Percentiles rank a stretch among this genome's conserved stretches.
These are phyloP conservation scores for carrot (Daucus carota) DNA, from an alignment of 129 eudicot species.

Conservation along the genomic window DNA sequence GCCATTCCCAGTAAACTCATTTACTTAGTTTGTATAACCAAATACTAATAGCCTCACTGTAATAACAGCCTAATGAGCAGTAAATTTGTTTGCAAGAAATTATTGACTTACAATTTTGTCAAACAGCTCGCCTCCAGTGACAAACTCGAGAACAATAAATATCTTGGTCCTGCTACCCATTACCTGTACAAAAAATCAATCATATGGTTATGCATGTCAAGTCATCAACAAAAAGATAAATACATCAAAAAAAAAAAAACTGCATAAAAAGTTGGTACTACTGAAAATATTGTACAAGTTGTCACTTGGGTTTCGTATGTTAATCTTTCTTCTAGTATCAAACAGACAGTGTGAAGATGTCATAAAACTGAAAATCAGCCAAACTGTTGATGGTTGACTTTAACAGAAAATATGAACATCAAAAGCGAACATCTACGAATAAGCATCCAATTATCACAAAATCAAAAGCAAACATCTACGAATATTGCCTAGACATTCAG, in stretches of 20 bases:
- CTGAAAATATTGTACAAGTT: background rate
- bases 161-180: slow-evolving; percentile 96
- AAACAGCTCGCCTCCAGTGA: slow-evolving; percentile 96
- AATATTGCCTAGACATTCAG: background rate
- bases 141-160: slow-evolving; percentile 77
- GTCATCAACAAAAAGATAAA: background rate
- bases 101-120: slow-evolving; percentile 82
- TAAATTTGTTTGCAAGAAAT: slow-evolving; percentile 1
- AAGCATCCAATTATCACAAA: background rate
- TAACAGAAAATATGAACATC: background rate
- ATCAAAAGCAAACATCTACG: background rate
- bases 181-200: slow-evolving; percentile 47
- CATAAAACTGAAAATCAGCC: background rate
- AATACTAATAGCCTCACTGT: background rate
- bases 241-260: background rate
- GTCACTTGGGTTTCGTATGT: background rate
- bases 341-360: background rate
- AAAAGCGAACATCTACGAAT: background rate
- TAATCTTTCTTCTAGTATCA: background rate
- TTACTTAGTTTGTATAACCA: background rate
- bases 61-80: background rate
- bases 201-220: background rate
- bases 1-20: background rate
- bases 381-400: background rate
- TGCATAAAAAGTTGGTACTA: background rate